A percentile compares a stretch with the other conserved stretches of the same genome.
Evolutionary conservation across 129 eudicot species (phyloP).

Genomic region (Helianthus tuberosus): DNA sequence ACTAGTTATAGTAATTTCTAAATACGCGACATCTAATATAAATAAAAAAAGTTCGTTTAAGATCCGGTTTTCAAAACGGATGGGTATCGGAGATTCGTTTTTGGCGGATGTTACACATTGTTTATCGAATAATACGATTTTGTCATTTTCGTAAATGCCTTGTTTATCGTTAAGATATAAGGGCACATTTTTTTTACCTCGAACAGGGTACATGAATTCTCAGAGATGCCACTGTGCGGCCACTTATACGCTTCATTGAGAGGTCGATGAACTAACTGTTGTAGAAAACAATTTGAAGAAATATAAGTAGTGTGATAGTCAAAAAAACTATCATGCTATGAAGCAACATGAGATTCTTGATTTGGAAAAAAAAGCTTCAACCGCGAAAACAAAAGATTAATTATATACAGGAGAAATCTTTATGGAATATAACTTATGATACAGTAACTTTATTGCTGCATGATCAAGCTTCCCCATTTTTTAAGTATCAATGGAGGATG

Average conservation of each 20-base stretch:
- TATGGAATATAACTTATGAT: slow-evolving; percentile 74
- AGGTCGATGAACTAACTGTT: slow-evolving; percentile 53
- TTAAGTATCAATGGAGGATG: slow-evolving; percentile 46
- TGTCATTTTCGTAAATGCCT: too few relatives aligned
- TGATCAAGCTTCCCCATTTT: slow-evolving; percentile 63
- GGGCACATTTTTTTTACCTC: too few relatives aligned
- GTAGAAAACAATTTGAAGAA: slow-evolving; percentile 56
- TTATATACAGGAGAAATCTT: slow-evolving; percentile 45
- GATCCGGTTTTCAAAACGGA: too few relatives aligned
- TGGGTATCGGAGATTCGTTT: too few relatives aligned
- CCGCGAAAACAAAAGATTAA: slow-evolving; percentile 78
- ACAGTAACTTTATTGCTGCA: slow-evolving; percentile 48
- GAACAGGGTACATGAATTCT: too few relatives aligned
- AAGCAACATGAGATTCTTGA: slow-evolving; percentile 62
- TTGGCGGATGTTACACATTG: too few relatives aligned
- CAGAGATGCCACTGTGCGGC: too few relatives aligned
- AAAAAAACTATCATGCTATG: slow-evolving; percentile 20
- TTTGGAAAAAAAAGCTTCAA: slow-evolving; percentile 54
- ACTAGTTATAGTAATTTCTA: too few relatives aligned
- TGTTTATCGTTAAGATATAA: too few relatives aligned
- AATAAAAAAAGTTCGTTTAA: too few relatives aligned
- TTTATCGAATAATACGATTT: too few relatives aligned
- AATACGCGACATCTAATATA: too few relatives aligned
- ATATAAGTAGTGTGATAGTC: slow-evolving; percentile 1
- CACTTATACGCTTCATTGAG: slow-evolving; percentile 33